Evolutionary conservation across 192 early-diverging fungal genomes (phyloP).

Genomic region (Podila epicladia): DNA sequence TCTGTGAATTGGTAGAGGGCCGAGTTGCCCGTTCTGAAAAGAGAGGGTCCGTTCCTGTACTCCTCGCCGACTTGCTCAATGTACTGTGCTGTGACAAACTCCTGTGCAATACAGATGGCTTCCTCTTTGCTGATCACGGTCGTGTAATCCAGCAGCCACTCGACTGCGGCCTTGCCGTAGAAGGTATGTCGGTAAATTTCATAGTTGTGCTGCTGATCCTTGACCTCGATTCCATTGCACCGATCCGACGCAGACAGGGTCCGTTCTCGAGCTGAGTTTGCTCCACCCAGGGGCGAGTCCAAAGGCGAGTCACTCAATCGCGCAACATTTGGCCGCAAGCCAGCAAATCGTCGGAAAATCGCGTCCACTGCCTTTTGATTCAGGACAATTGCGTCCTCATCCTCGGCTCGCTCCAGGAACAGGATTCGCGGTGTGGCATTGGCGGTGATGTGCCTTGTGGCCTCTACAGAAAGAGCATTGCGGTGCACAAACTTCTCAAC

Average conservation of each 20-base stretch:
- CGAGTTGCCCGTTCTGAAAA: slow-evolving; percentile 30
- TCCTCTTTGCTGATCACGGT: slow-evolving; percentile 61
- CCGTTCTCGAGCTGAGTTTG: slow-evolving; percentile 25
- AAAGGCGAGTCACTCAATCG: neutral
- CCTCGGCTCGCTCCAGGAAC: slow-evolving; percentile 55
- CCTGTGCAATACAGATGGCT: slow-evolving; percentile 53
- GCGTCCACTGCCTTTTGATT: slow-evolving; percentile 45
- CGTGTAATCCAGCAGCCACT: slow-evolving; percentile 61
- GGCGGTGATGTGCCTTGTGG: slow-evolving; percentile 55
- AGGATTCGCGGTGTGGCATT: slow-evolving; percentile 39
- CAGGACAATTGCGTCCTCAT: slow-evolving; percentile 61
- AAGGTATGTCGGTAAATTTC: slow-evolving; percentile 57
- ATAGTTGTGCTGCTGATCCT: slow-evolving; percentile 54
- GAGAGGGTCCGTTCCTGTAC: slow-evolving; percentile 4
- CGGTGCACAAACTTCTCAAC: slow-evolving; percentile 58
- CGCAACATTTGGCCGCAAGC: slow-evolving; percentile 45
- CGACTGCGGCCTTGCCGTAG: slow-evolving; percentile 54
- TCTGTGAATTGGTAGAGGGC: slow-evolving; percentile 50
- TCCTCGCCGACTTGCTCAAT: slow-evolving; percentile 55
- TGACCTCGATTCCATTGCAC: slow-evolving; percentile 56
- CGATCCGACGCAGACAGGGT: slow-evolving; percentile 33
- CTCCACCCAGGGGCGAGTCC: slow-evolving; percentile 9
- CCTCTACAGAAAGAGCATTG: slow-evolving; percentile 45
- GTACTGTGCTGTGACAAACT: slow-evolving; percentile 54
- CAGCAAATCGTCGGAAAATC: slow-evolving; percentile 56